Base-by-base conservation (phyloP, 164 flowering plant species). In the Chimonanthus salicifolius region DNA sequence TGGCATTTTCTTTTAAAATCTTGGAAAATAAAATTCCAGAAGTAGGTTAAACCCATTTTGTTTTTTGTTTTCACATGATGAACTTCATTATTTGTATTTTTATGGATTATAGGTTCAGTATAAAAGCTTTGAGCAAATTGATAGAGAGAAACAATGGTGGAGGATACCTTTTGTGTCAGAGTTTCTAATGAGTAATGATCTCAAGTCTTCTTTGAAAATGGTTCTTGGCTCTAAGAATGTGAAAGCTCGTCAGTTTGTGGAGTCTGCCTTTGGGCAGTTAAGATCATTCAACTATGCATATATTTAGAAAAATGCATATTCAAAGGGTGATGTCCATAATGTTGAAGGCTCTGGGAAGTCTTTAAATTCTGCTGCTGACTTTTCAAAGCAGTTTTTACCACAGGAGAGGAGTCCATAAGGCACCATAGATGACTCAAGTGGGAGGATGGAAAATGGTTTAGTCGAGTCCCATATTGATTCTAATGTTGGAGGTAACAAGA, bases 221-320 rank as follows among this genome's bases (percentile, higher is more conserved):
- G 73, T 88, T 78, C 72, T 80, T 78, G 97, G 97, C 48, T 86
- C 97, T 71, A 96, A 92, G 69, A 81, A 87, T 62, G 89, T 95
- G 58, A 92, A 86, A 74, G 94, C 91, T 33, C 85, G 93, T 66
- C 83, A 95, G 74, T 93, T 95, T 83, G 99, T 92, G 54, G 84
- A 90, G 79, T 87, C 83, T 88, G 97, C 96, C 54, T 93, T 95
- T 83, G 88, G 93, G 70, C 89, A 88, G 78, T 76, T 95, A 44
- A 88, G 85, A 70, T 82, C 88, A 74, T 84, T 91, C 60, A 87
- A 84, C 82, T 81, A 83, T 76, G 69, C 76, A 43, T 69, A 82
- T 62, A 78, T 82, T 78, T 73, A 33, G 72, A 85, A 79, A 69
- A 81, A 83, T 62, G 58, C 46, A 72, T 64, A 76, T 65, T 67